phyloP scores from a whole-genome alignment of 139 green algal species.

The Chlamydomonas sp. region DNA sequence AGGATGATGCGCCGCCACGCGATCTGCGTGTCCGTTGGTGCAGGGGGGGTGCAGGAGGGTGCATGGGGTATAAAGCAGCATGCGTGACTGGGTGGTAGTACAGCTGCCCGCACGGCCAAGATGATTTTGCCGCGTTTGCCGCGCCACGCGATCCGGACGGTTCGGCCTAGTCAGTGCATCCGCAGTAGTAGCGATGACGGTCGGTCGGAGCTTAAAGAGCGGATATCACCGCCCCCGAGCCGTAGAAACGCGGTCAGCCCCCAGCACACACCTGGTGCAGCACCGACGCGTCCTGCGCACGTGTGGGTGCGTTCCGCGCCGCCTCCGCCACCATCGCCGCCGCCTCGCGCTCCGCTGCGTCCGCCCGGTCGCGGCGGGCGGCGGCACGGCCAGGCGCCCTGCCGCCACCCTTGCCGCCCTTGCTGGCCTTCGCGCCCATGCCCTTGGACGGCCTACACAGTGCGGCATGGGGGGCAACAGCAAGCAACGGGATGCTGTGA shows the following conservation, averaged over 20 bases:
- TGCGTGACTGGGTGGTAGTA: background rate
- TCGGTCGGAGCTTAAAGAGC: no score
- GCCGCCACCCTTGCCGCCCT: slow-evolving; percentile 5
- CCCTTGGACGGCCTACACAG: no score
- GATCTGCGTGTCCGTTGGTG: slow-evolving; percentile 52
- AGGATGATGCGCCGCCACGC: slow-evolving; percentile 88
- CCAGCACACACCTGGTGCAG: slow-evolving; percentile 44
- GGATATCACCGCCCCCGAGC: no score
- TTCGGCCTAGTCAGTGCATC: no score
- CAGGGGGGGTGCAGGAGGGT: background rate
- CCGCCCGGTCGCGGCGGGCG: slow-evolving; percentile 8
- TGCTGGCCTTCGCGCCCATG: slow-evolving; percentile 16
- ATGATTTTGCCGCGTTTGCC: no score
- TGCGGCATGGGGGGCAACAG: no score
- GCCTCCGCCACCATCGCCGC: slow-evolving; percentile 52
- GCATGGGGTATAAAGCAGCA: background rate
- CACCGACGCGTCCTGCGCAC: background rate
- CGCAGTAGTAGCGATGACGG: no score
- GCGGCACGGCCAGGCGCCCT: background rate
- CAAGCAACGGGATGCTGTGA: no score
- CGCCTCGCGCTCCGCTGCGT: slow-evolving; percentile 52
- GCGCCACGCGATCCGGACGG: no score
- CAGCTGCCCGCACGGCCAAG: no score
- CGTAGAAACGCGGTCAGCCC: no score
- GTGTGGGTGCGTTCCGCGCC: background rate